Base-by-base conservation (phyloP, 2,329 filamentous ascomycete genomes). In the Fusarium guadeloupense region DNA sequence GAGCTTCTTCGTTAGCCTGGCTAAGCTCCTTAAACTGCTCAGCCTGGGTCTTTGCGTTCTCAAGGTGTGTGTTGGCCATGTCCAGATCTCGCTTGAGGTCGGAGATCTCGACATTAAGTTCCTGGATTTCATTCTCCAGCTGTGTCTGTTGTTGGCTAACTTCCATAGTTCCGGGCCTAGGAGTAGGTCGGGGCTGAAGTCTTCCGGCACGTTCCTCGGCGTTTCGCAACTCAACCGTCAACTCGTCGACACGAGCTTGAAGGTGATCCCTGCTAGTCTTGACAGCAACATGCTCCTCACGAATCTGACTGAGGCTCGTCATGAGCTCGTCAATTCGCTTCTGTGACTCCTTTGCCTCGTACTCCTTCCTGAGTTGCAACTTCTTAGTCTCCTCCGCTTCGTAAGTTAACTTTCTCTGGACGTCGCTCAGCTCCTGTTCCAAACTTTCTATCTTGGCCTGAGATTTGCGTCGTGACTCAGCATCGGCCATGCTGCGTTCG, bases 271-370 rank as follows among this genome's bases (percentile, higher is more conserved):
- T 88, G 40, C 87, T 91, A 2, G 94, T 97, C 81, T 96, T 97
- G 20, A 89, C 87, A 21, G 89, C 88, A 39, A 95, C 87, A 45
- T 96, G 85, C 68, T 97, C 93, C 74, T 98, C 93, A 38, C 94
- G 91, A 44, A 89, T 87, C 58, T 92, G 87, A 66, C 91, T 84
- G 34, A 97, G 81, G 68, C 87, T 94, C 26, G 88, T 82, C 61
- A 94, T 89, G 39, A 99, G 85, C 70, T 98, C 94, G 66, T 99
- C 94, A 58, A 98, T 95, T 45, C 93, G 88, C 75, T 93, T 95
- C 74, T 97, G 92, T 44, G 85, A 88, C 73, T 98, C 92, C 64
- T 92, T 89, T 35, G 89, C 86, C 59, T 99, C 95, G 62, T 91
- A 97, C 71, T 98, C 94, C 69, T 96, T 93, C 53, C 94, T 88